Evolutionary conservation across 768 basidiomycete genomes (phyloP), one percentile per base, ranked within the genome.

Genomic region (Leccinum pellstonianum): DNA sequence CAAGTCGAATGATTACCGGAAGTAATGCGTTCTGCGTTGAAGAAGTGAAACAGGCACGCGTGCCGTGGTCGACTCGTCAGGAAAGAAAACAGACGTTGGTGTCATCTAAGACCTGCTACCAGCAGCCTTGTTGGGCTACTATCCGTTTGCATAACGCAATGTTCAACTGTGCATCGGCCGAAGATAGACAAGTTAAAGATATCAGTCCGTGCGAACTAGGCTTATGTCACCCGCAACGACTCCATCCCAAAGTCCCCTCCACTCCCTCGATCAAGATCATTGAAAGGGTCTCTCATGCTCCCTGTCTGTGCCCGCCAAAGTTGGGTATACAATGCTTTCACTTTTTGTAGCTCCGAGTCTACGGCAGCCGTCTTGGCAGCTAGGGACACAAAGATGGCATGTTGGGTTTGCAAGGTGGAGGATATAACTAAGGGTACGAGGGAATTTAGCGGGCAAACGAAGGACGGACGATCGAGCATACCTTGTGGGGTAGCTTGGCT

Each of bases 281-380:
- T 85, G 69, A 93, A 94, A 8, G 92, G 92, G 70, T 93, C 91
- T 59, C 91, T 79, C 73, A 87, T 85, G 65, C 90, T 93, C 31
- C 91, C 91, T 15, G 88, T 93, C 71, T 86, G 86, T 17, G 83
- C 79, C 12, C 88, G 84, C 89, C 90, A 93, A 6, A 91, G 75
- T 65, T 91, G 88, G 0, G 87, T 88, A 64, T 91, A 92, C 11
- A 88, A 69, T 10, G 77, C 73, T 70, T 91, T 91, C 65, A 94
- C 81, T 75, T 86, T 88, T 68, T 91, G 86, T 25, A 93, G 70
- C 64, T 92, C 89, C 2, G 81, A 80, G 59, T 93, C 86, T 2
- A 91, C 75, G 3, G 84, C 78, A 17, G 91, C 90, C 3, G 88
- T 89, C 72, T 86, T 90, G 61, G 81, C 83, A 7, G 91, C 92